Evolutionary conservation across 495 filamentous ascomycete genomes (phyloP).

Genomic region (Wilcoxina mikolae): DNA sequence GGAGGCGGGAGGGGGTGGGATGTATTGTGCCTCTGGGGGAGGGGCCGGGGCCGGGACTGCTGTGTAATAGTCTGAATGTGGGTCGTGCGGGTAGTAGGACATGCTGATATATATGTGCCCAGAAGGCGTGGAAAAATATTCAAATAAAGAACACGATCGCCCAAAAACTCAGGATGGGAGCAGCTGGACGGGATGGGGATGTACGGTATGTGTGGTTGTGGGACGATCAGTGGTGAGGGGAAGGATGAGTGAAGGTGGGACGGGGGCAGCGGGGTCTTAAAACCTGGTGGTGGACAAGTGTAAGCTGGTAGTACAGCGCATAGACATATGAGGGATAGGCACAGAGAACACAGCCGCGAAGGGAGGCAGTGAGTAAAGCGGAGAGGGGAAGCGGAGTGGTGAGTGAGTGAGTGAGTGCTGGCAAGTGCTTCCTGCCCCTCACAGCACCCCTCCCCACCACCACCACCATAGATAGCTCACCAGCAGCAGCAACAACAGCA

Average conservation of each 20-base stretch:
- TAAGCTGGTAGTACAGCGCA: not conserved
- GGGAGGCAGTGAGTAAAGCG: no score
- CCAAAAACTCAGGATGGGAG: not conserved
- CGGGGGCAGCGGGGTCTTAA: not conserved
- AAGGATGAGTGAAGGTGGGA: not conserved
- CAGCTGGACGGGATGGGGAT: not conserved
- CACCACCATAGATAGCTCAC: no score
- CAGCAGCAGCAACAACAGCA: no score
- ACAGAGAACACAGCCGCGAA: no score
- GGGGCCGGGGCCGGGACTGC: slow-evolving; percentile 8
- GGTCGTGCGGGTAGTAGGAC: not conserved
- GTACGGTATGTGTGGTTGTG: not conserved
- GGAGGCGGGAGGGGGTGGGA: not conserved
- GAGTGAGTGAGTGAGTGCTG: no score
- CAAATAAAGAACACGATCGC: not conserved
- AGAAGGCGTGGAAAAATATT: not conserved
- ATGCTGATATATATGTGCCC: not conserved
- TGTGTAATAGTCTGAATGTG: slow-evolving; percentile 7
- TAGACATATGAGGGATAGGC: not conserved
- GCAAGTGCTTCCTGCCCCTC: no score
- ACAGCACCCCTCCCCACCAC: no score
- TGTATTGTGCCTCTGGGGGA: not conserved
- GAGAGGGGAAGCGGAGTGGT: no score
- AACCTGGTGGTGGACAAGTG: not conserved
- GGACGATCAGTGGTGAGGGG: not conserved